phyloP scores from a whole-genome alignment of 345 rosid genomes.

The Viola odorata region DNA sequence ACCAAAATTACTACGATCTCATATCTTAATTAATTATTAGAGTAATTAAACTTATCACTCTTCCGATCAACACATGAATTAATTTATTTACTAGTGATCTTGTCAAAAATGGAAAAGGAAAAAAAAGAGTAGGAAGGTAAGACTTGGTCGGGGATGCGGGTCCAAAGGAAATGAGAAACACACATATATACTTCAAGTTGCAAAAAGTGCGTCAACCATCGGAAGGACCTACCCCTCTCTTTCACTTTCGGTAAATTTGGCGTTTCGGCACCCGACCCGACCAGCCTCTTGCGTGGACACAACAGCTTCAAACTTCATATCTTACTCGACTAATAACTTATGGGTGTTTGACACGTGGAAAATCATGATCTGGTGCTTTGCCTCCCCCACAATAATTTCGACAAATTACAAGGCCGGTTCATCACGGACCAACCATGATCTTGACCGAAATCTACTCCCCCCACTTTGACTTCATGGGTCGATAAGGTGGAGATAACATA shows the following conservation, averaged over 20 bases:
- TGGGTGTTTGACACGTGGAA: constrained; percentile 7
- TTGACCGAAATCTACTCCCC: no score
- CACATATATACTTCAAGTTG: neutral
- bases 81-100: no score
- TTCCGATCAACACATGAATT: no score
- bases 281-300: neutral
- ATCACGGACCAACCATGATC: no score
- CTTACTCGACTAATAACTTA: neutral
- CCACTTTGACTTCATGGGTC: no score
- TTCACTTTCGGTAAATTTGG: neutral
- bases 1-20: no score
- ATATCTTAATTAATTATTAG: no score
- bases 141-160: constrained; percentile 9
- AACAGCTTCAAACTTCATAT: neutral
- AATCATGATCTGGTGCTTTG: neutral
- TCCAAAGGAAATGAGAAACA: neutral
- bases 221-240: neutral
- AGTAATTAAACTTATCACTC: no score
- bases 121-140: neutral
- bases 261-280: neutral
- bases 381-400: neutral
- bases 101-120: neutral
- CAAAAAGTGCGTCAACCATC: neutral
- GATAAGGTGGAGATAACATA: no score
- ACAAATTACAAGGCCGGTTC: no score